Base-by-base conservation (phyloP, 2,329 filamentous ascomycete genomes). In the Cercospora canescens region DNA sequence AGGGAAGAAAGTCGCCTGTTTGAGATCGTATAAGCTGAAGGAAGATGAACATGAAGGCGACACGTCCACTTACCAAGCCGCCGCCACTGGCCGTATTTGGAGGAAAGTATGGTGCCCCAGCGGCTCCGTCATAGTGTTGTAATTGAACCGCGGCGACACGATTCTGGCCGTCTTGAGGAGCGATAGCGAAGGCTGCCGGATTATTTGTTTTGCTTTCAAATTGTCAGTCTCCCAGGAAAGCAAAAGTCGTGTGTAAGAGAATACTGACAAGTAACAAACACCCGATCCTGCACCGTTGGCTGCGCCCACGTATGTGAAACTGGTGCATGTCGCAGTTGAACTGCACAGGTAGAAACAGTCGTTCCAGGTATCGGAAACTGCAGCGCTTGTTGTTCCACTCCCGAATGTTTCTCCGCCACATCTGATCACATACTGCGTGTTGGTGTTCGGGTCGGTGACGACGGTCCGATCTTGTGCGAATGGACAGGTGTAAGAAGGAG, bases 401-500 rank as follows among this genome's bases (percentile, higher is more conserved):
- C 41, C 39, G 12, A 7, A 35, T 6, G 45, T 64, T 11, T 64
- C 62, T 11, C 26, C 32, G 24, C 24, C 41, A 14, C 62, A 64
- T 1, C 62, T 21, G 21, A 64, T n/a, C 32, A 64, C 34, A 16
- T 64, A 64, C n/a, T 60, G 56, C 1, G 54, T 26, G 11, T 56
- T 56, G 21, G 41, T 54, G 35, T 64, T 64, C n/a, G 62, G 41
- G 26, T 64, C 62, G 12, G 21, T 60, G 48, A 60, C 62, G 7
- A 34, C 34, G 1, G 32, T 52, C 14, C 21, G 37, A 21, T 64
- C 45, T 32, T 60, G 56, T 26, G 41, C 41, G 28, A 18, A 4
- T 14, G 62, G 62, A 60, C 62, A 64, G 9, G 41, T 64, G 26
- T 60, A 64, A 5, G 55, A 30, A 28, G 62, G 56, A 14, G 62